These are phyloP conservation scores for Mortierella sp. DNA, from an alignment of 371 early-diverging fungal species.

Conservation along the genomic window DNA sequence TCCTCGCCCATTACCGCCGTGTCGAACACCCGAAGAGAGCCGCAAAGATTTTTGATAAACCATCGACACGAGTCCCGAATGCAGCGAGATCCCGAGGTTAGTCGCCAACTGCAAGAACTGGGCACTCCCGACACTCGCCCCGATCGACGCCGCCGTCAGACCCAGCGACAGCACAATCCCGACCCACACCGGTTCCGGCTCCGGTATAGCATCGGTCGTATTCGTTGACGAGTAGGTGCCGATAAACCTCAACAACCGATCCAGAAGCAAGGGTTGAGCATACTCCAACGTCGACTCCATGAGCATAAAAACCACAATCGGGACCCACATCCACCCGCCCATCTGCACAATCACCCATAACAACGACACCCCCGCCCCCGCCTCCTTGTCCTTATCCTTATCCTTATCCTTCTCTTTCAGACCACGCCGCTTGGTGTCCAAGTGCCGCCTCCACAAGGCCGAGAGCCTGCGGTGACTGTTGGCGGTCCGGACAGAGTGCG, in stretches of 20 bases:
- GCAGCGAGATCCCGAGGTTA: background rate
- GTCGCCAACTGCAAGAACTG: background rate
- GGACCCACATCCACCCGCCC: slow-evolving; percentile 10
- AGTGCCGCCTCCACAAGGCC: background rate
- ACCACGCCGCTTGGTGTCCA: too few species aligned
- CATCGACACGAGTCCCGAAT: slow-evolving; percentile 4
- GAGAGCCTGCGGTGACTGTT: background rate
- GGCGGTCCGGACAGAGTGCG: background rate
- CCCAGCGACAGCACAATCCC: slow-evolving; percentile 5
- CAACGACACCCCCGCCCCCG: background rate
- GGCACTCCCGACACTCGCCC: background rate
- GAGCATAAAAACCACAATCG: background rate
- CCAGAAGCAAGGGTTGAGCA: slow-evolving; percentile 9
- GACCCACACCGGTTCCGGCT: background rate
- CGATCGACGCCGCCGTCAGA: slow-evolving; percentile 1
- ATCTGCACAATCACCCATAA: background rate
- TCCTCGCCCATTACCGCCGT: background rate
- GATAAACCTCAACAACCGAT: slow-evolving; percentile 11
- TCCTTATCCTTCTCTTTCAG: background rate
- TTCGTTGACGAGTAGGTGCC: background rate
- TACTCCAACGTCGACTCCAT: background rate
- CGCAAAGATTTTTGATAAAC: slow-evolving; percentile 9
- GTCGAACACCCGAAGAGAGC: background rate
- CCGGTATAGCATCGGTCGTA: background rate
- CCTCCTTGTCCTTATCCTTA: background rate